These are phyloP conservation scores for Dactylellina leptospora DNA, from an alignment of 2,329 filamentous ascomycete species.

Conservation along the genomic window DNA sequence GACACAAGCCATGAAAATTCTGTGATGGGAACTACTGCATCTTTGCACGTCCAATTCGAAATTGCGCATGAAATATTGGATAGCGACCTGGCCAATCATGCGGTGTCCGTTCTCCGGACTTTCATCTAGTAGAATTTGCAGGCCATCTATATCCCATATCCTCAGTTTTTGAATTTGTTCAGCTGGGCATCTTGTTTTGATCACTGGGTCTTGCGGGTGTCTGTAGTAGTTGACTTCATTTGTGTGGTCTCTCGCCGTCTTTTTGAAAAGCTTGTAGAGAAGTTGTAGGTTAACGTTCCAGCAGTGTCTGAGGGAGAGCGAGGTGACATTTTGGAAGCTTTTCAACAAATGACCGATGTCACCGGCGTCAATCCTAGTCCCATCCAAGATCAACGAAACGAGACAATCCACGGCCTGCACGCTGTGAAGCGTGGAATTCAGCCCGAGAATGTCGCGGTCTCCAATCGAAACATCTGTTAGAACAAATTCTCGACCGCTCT, in stretches of 20 bases:
- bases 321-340: slow-evolving; percentile 31
- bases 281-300: slow-evolving; percentile 50
- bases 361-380: slow-evolving; percentile 37
- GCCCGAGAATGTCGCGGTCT: slow-evolving; percentile 35
- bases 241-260: slow-evolving; percentile 35
- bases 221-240: slow-evolving; percentile 49
- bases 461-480: slow-evolving; percentile 39
- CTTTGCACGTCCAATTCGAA: slow-evolving; percentile 35
- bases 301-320: slow-evolving; percentile 36
- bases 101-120: slow-evolving; percentile 32
- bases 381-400: slow-evolving; percentile 34
- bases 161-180: slow-evolving; percentile 31
- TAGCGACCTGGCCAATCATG: slow-evolving; percentile 33
- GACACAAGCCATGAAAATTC: slow-evolving; percentile 37
- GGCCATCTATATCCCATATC: slow-evolving; percentile 49
- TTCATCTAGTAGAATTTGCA: slow-evolving; percentile 29
- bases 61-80: slow-evolving; percentile 46
- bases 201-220: slow-evolving; percentile 8
- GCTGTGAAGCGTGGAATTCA: slow-evolving; percentile 21
- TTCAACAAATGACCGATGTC: slow-evolving; percentile 48
- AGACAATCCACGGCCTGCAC: slow-evolving; percentile 24
- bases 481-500: slow-evolving; percentile 33
- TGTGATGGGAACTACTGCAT: slow-evolving; percentile 31
- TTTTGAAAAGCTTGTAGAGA: slow-evolving; percentile 48
- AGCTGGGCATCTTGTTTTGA: slow-evolving; percentile 26